Base-by-base conservation (phyloP, 495 filamentous ascomycete genomes). In the Tuber calosporum region DNA sequence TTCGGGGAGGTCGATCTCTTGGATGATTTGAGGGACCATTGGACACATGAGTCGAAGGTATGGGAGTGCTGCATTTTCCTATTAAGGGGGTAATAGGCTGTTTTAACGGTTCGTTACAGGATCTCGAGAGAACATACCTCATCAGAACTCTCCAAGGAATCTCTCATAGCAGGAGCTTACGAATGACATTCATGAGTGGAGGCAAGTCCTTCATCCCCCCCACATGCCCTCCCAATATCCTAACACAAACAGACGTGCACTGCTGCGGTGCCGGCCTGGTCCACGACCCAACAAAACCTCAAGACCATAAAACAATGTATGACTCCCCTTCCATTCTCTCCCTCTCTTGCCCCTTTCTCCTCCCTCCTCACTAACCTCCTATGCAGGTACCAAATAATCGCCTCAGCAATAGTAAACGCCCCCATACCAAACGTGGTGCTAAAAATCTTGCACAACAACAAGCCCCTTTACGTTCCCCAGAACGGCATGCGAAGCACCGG, bases 1-100 rank as follows among this genome's bases (percentile, higher is more conserved):
- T 99, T 99, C 79, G 95, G 95, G n/a, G 95, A 99, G 69, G 90
- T 99, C 69, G 95, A 97, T 81, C 87, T 98, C 34, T 88, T 93
- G 70, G 95, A 99, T 83, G 96, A 97, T 82, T 83, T 99, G 42
- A 88, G 93, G 76, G 96, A 99, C 82, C 90, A 95, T 85, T 99
- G 95, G 95, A 99, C 96, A 26, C 95, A 99, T 81, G 94, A 98
- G 70, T 92, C 90, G 38, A 99, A 99, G 85, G 89, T 90, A 77
- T 6, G 82, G 39, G 78, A 72, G 39, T 9, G 22, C 26, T 58
- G 39, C 40, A 22, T 37, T 38, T 30, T 48, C 13, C 7, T 26
- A 15, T 30, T 38, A 17, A 1, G 38, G 5, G 26, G 69, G 58
- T 5, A 9, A 69, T n/a, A 30, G 30, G 53, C 6, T 11, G 30